These are phyloP conservation scores for Rhipidocladum racemiflorum DNA, from an alignment of 176 grass and related monocot species.

Conservation along the genomic window DNA sequence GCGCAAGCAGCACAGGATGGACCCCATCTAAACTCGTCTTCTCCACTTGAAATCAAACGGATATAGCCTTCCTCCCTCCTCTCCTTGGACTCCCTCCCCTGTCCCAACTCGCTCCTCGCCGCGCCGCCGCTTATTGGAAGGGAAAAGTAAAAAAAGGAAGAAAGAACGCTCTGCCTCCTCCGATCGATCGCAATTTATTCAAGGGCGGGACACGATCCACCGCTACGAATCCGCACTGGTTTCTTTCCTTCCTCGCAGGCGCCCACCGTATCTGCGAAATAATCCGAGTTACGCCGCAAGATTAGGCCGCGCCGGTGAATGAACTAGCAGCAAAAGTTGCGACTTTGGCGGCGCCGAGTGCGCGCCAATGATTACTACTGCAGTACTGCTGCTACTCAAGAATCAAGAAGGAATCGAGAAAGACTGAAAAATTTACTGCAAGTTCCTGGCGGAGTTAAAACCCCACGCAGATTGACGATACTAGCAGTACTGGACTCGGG, in stretches of 20 bases:
- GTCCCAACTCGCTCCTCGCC: not conserved
- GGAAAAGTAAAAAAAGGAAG: not conserved
- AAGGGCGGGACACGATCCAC: not conserved
- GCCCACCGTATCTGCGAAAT: slow-evolving; percentile 15
- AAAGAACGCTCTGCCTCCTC: not conserved
- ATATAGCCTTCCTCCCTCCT: not conserved
- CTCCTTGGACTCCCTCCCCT: not conserved
- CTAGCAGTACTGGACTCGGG: not conserved
- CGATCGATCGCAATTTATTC: slow-evolving; percentile 6
- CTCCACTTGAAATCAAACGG: not conserved
- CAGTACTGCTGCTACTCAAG: not conserved
- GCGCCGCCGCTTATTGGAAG: not conserved
- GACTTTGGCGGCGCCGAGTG: not conserved
- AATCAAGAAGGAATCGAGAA: not conserved
- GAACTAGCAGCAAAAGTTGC: not conserved
- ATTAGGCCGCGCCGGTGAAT: not conserved
- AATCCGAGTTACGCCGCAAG: not conserved
- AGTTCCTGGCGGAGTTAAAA: slow-evolving; percentile 29
- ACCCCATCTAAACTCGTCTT: slow-evolving; percentile 44
- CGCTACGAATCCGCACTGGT: not conserved
- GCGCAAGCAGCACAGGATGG: slow-evolving; percentile 49
- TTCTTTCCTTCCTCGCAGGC: not conserved
- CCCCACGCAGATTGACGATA: slow-evolving; percentile 12
- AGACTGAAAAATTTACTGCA: not conserved
- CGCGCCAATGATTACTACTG: not conserved